Percentiles rank a stretch among this genome's conserved stretches.
Conservation (phyloP, 495 filamentous ascomycete species). For the Penicillium antarcticum region DNA sequence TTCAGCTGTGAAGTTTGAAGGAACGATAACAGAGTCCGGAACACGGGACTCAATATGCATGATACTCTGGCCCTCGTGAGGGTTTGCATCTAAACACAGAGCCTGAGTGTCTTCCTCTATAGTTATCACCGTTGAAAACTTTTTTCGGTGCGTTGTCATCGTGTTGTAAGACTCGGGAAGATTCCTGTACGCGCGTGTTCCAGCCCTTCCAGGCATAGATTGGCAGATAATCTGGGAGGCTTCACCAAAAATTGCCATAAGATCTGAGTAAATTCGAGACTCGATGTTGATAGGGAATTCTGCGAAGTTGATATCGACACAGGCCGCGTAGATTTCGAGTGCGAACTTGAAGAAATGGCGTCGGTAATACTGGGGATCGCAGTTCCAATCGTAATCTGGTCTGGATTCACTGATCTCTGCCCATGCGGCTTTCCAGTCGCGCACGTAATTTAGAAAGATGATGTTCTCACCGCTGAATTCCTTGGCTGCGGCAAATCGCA, state of each 20-base stretch:
- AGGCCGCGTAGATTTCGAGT: conserved; percentile 48
- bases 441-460: conserved; percentile 50
- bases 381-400: conserved; percentile 19
- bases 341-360: conserved; percentile 23
- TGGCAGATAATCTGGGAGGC: conserved; percentile 4
- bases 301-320: conserved; percentile 42
- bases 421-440: conserved; percentile 46
- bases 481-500: conserved; percentile 49
- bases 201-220: no score
- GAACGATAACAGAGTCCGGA: conserved; percentile 25
- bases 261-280: conserved; percentile 28
- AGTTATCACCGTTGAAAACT: neutral
- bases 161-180: conserved; percentile 1
- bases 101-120: conserved; percentile 6
- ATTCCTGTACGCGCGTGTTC: neutral
- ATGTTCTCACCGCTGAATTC: conserved; percentile 61
- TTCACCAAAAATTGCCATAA: conserved; percentile 39
- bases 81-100: conserved; percentile 8
- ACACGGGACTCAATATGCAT: conserved; percentile 9
- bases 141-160: conserved; percentile 3
- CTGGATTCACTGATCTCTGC: neutral
- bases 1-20: conserved; percentile 36
- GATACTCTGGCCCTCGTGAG: conserved; percentile 5
- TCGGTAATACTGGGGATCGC: conserved; percentile 32
- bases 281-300: conserved; percentile 57